These are phyloP conservation scores for Athelia psychrophila DNA, from an alignment of 1,284 basidiomycete species.

Conservation along the genomic window DNA sequence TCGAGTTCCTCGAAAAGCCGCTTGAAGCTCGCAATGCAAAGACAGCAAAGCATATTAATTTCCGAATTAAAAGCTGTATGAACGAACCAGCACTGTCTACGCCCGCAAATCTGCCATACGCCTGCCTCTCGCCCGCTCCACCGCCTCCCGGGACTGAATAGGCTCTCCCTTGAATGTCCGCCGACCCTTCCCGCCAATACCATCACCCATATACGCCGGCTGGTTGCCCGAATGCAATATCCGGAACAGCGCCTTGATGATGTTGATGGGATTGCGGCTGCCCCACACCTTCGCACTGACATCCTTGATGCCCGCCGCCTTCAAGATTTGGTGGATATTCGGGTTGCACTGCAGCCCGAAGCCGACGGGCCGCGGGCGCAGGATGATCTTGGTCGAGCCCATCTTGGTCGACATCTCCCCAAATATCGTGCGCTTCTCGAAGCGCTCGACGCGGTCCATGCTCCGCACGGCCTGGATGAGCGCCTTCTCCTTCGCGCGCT, in stretches of 20 bases:
- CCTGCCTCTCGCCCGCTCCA: constrained; percentile 43
- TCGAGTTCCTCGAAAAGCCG: too few relatives aligned
- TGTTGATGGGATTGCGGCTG: constrained; percentile 77
- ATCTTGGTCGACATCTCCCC: constrained; percentile 84
- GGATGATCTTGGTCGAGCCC: constrained; percentile 79
- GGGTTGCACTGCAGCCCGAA: constrained; percentile 93
- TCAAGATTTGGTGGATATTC: constrained; percentile 84
- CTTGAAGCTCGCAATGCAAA: too few relatives aligned
- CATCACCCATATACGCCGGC: constrained; percentile 42
- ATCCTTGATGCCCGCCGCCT: constrained; percentile 94
- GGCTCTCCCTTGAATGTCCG: constrained; percentile 42
- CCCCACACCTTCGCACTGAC: constrained; percentile 94
- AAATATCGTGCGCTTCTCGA: constrained; percentile 91
- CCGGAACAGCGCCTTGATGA: constrained; percentile 47
- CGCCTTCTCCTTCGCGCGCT: constrained; percentile 64
- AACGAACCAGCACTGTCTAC: constrained; percentile 10
- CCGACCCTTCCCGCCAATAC: constrained; percentile 39
- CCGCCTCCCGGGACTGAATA: constrained; percentile 36
- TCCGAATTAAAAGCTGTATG: too few relatives aligned
- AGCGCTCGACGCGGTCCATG: constrained; percentile 89
- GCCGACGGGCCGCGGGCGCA: constrained; percentile 89
- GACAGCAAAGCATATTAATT: too few relatives aligned
- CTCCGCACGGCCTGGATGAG: constrained; percentile 75
- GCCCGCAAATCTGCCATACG: constrained; percentile 33
- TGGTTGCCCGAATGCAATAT: constrained; percentile 42